Conservation (phyloP, 495 filamentous ascomycete genomes). For the Penicillium soppii region DNA sequence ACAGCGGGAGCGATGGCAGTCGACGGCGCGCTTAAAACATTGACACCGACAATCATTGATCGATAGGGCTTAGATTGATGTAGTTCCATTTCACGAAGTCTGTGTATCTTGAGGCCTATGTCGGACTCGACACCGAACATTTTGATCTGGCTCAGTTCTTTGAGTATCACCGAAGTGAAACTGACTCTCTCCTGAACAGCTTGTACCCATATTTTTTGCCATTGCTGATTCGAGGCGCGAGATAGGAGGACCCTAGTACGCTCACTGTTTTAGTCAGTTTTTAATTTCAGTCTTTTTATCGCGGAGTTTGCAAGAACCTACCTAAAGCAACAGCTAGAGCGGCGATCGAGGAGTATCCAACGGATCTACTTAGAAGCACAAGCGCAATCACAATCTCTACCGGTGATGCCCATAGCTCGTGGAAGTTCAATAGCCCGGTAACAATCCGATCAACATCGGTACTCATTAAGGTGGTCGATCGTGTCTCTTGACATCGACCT, state of each 20-base stretch:
- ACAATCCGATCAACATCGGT: conserved; percentile 3
- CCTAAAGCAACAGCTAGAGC: not conserved
- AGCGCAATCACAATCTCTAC: not conserved
- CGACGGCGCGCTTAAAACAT: not conserved
- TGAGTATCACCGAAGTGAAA: not conserved
- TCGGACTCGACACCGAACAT: not conserved
- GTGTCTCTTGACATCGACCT: not conserved
- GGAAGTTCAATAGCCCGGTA: not conserved
- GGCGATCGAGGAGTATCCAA: not conserved
- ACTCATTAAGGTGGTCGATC: not conserved
- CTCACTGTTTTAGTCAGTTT: not conserved
- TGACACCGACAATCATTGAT: not conserved
- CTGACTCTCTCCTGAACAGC: not conserved
- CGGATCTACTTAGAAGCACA: not conserved
- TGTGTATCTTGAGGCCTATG: not conserved
- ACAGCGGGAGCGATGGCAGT: not conserved
- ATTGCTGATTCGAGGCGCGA: not conserved
- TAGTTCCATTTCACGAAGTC: not conserved
- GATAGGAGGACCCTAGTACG: not conserved
- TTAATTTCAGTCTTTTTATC: not conserved
- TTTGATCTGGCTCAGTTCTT: not conserved
- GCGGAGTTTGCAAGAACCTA: not conserved
- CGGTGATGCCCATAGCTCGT: not conserved
- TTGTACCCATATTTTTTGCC: not conserved
- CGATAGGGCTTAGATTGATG: not conserved